Percentiles rank a stretch among this genome's conserved stretches.
These are phyloP conservation scores for Stagonosporopsis cucurbitacearum DNA, from an alignment of 2,329 filamentous ascomycete species.

Conservation along the genomic window DNA sequence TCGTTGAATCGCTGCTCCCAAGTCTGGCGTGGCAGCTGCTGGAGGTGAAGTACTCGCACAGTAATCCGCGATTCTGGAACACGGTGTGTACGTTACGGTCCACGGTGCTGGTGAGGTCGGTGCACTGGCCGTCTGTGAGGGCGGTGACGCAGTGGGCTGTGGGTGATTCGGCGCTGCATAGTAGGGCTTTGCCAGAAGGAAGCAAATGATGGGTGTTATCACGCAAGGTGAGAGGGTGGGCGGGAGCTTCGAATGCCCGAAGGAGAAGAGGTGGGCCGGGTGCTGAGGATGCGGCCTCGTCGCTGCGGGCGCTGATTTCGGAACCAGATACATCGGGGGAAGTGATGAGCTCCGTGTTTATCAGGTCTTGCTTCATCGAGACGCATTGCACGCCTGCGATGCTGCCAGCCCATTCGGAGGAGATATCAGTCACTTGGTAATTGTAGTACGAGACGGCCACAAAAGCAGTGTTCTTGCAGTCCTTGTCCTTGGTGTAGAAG, in stretches of 20 bases:
- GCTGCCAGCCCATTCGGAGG: background rate
- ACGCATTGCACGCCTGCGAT: background rate
- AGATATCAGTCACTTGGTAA: background rate
- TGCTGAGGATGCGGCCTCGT: background rate
- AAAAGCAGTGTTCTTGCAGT: background rate
- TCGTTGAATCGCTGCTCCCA: background rate
- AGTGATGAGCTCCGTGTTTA: background rate
- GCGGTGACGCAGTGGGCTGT: background rate
- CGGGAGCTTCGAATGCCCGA: background rate
- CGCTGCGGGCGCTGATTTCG: background rate
- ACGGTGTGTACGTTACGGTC: background rate
- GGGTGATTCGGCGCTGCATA: background rate
- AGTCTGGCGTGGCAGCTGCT: background rate
- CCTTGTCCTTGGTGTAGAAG: background rate
- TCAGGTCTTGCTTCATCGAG: background rate
- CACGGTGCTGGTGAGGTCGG: background rate
- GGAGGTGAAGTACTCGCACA: background rate
- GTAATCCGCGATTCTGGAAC: background rate
- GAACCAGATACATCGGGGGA: background rate
- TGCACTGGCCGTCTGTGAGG: background rate
- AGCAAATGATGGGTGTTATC: background rate
- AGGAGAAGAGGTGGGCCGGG: background rate
- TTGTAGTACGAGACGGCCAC: background rate
- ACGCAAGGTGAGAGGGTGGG: background rate
- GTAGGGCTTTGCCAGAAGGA: background rate